Percentiles rank a stretch among this genome's conserved stretches.
Conservation (phyloP, 2,329 filamentous ascomycete genomes). For the Cadophora gregata region DNA sequence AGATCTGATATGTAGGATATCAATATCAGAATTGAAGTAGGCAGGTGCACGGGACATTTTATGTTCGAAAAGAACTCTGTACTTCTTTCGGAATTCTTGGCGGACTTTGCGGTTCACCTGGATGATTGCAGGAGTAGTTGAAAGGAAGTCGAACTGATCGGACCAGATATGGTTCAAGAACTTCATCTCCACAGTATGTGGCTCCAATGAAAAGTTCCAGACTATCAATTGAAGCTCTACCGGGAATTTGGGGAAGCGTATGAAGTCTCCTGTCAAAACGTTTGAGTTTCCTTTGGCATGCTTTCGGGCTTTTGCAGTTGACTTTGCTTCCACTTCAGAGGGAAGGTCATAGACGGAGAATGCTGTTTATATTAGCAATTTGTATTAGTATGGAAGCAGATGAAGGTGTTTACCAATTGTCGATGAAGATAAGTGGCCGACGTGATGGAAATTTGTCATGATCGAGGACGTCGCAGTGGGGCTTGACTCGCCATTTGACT, state of each 20-base stretch:
- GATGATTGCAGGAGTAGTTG: not conserved
- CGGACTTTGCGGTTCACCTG: not conserved
- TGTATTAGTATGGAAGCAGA: too few relatives aligned
- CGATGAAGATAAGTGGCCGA: too few relatives aligned
- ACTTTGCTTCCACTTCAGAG: too few relatives aligned
- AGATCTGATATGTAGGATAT: conserved; percentile 1
- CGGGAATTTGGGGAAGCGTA: not conserved
- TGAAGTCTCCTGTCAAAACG: not conserved
- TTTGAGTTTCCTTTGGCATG: not conserved
- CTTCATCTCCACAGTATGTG: not conserved
- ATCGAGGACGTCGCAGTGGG: too few relatives aligned
- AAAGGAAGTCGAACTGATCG: not conserved
- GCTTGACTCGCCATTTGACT: too few relatives aligned
- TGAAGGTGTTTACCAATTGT: too few relatives aligned
- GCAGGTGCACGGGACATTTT: not conserved
- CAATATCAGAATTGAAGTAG: not conserved
- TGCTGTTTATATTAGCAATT: too few relatives aligned
- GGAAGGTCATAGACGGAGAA: too few relatives aligned
- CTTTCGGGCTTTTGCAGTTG: not conserved
- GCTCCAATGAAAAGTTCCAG: not conserved
- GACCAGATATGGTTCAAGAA: not conserved
- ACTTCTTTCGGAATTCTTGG: not conserved
- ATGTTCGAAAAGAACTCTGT: not conserved
- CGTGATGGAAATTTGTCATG: too few relatives aligned
- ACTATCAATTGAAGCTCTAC: not conserved